These are phyloP conservation scores for Athelia sp. DNA, from an alignment of 1,284 basidiomycete genomes.

Conservation along the genomic window DNA sequence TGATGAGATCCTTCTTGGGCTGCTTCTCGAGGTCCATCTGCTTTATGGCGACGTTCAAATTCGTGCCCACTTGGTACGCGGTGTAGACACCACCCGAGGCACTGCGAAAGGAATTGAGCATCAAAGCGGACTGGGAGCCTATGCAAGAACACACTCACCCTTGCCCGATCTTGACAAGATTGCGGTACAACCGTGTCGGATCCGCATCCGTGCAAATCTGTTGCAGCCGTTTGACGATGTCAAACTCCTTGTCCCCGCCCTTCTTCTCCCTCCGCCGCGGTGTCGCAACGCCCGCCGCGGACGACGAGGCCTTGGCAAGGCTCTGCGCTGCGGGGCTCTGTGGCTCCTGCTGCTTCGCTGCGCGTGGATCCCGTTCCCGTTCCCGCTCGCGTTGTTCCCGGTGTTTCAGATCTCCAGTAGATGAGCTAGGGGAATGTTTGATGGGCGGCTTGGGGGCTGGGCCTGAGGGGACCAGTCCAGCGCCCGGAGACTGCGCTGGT, in stretches of 20 bases:
- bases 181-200: conserved; percentile 90
- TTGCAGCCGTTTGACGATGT: conserved; percentile 87
- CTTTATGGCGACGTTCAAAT: conserved; percentile 95
- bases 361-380: conserved; percentile 30
- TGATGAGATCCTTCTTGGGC: conserved; percentile 99
- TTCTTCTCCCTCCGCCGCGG: conserved; percentile 86
- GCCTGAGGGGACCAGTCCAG: conserved; percentile 13
- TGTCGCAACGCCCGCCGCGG: conserved; percentile 59
- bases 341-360: conserved; percentile 33
- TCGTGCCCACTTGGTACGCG: conserved; percentile 93
- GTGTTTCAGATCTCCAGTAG: conserved; percentile 50
- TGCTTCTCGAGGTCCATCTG: conserved; percentile 99
- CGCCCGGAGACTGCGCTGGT: conserved; percentile 20
- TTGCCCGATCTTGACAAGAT: conserved; percentile 95
- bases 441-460: conserved; percentile 30
- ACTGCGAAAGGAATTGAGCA: conserved; percentile 32
- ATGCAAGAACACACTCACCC: conserved; percentile 60
- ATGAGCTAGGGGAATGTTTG: conserved; percentile 48
- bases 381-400: conserved; percentile 12
- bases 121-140: conserved; percentile 1
- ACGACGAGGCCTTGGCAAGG: conserved; percentile 46
- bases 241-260: conserved; percentile 74
- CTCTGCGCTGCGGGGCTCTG: conserved; percentile 52
- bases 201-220: conserved; percentile 97
- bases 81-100: conserved; percentile 98